A percentile compares a stretch with the other conserved stretches of the same genome.
phyloP scores from a whole-genome alignment of 2,329 filamentous ascomycete species.

The Penicillium verrucosum region DNA sequence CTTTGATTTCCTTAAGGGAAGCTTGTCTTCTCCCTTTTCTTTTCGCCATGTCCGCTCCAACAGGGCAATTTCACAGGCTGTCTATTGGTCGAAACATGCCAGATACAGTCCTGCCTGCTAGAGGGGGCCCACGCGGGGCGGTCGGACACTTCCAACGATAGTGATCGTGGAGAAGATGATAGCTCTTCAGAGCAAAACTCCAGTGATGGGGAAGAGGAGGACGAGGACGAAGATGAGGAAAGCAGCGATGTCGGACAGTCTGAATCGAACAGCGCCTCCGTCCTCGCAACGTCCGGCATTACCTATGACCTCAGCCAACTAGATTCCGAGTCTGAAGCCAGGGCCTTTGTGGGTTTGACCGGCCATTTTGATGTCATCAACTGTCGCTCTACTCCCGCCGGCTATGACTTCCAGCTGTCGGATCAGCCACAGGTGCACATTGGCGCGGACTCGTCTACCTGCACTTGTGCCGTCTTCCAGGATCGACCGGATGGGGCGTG shows the following conservation, averaged over 20 bases:
- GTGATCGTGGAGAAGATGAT: slow-evolving; percentile 9
- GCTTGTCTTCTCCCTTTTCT: slow-evolving; percentile 11
- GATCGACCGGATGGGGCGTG: slow-evolving; percentile 33
- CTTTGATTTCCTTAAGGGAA: neutral
- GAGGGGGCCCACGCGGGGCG: slow-evolving; percentile 13
- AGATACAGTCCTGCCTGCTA: slow-evolving; percentile 24
- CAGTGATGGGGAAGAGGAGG: slow-evolving; percentile 12
- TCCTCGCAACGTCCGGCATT: slow-evolving; percentile 34
- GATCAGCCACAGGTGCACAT: slow-evolving; percentile 38
- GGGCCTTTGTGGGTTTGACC: slow-evolving; percentile 35
- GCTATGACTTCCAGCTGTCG: slow-evolving; percentile 39
- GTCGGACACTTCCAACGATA: slow-evolving; percentile 18
- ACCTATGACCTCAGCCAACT: slow-evolving; percentile 35
- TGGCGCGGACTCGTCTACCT: slow-evolving; percentile 29
- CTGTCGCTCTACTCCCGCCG: slow-evolving; percentile 29
- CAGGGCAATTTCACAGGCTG: slow-evolving; percentile 38
- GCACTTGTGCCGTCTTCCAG: slow-evolving; percentile 37
- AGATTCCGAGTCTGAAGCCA: slow-evolving; percentile 30
- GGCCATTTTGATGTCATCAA: slow-evolving; percentile 35
- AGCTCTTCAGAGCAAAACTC: slow-evolving; percentile 16
- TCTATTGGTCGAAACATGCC: slow-evolving; percentile 39
- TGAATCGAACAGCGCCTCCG: slow-evolving; percentile 18
- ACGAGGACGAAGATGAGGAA: slow-evolving; percentile 12
- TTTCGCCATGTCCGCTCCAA: slow-evolving; percentile 40
- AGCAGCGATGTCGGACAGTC: slow-evolving; percentile 18